Evolutionary conservation across 2,329 filamentous ascomycete genomes (phyloP), one percentile per base, ranked within the genome.

Genomic region (Trichoderma sp.): DNA sequence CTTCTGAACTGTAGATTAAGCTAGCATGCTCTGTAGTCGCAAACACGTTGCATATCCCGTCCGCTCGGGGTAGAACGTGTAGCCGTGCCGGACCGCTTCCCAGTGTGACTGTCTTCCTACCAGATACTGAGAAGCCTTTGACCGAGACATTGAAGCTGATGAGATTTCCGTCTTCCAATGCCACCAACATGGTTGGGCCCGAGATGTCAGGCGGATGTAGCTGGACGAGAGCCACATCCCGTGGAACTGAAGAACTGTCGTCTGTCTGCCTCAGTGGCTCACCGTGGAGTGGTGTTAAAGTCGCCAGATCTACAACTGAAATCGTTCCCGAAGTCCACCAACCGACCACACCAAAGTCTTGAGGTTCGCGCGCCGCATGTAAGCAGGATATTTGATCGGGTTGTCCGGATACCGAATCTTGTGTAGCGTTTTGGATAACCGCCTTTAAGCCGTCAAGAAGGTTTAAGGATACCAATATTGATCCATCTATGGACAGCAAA

Each of bases 1-100:
- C 93, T 78, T 98, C 94, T 0, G 91, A 90, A 9, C 92, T 93
- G 78, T 99, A 98, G 63, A 99, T 97, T 69, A 99, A 82, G 74
- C 93, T 98, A 0, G 96, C 93, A 78, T 98, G 94, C 77, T 99
- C 96, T 71, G 94, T 97, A 0, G 94, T 97, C 0, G 94, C 94
- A 79, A 99, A 97, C 0, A 99, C 91, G 76, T 93, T 97, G 78
- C 87, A 92, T 0, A 93, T 83, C 0, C 88, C 88, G 62, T 91
- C 84, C 1, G 85, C 85, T 65, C 91, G 88, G 0, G 94, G 93
- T 2, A 99, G 83, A 26, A 92, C 85, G 72, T 95, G 92, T 76
- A 99, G 91, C 15, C 89, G 90, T 2, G 95, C 93, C 75, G 97
- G 92, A 73, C 94, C 92, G 15, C 93, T 95, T 28, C 96, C 95